Evolutionary conservation across 768 basidiomycete species (phyloP), one percentile per base, ranked within the genome.

Genomic region (Leucosporidium scottii): DNA sequence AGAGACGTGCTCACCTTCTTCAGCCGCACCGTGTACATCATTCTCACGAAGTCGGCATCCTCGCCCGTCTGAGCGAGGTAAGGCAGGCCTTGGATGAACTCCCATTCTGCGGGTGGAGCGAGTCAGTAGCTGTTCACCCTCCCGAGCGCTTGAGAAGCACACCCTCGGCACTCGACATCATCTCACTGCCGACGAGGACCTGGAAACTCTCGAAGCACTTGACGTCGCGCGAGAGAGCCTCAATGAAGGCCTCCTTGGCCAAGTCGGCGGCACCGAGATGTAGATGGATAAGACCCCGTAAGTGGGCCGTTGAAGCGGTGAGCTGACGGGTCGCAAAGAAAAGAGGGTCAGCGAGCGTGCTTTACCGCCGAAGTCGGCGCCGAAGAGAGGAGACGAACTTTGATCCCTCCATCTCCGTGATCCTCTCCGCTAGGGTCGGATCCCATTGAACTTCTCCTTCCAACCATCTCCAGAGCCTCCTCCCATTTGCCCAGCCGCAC

Each of bases 141-240:
- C 27, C 53, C 4, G 30, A n/a, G 30, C 7, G 6, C 53, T 5
- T 12, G 30, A 31, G 4, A n/a, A 18, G 71, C 78, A 60, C 53
- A 90, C 94, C 94, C 85, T 99, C 96, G 66, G 91, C 87, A 1
- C 89, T 86, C 17, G 88, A 86, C 89, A 99, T 91, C 91, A 98
- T 94, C 77, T 93, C 91, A 2, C 91, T 90, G 25, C 85, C 87
- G 31, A 97, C 81, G 15, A 99, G 83, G 69, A 92, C 89, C 67
- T 90, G 87, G 75, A 96, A 97, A 2, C 92, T 87, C 71, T 98
- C 96, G 74, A 91, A 98, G 78, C 94, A 98, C 78, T 96, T 96
- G 44, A 97, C 91, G 73, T 99, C 96, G 27, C 97, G 82, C 2
- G 88, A 84, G 27, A 99, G 82, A 1, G 96, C 93, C 75, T 99